Conservation (phyloP, 768 basidiomycete species). For the Mycena olivaceomarginata region DNA sequence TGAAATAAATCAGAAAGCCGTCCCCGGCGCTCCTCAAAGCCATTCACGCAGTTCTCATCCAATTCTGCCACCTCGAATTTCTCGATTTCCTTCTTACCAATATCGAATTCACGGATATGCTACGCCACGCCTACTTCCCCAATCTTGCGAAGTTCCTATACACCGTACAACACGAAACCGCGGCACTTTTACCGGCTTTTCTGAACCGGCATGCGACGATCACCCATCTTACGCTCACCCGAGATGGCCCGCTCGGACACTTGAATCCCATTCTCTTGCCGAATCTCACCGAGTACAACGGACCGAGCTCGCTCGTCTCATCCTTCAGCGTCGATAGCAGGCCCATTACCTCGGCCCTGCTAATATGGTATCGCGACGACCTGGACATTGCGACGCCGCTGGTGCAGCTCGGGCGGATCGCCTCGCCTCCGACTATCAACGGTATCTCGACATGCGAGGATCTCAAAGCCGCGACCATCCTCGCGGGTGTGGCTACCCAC, state of each 20-base stretch:
- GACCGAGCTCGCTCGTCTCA: background rate
- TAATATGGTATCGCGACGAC: background rate
- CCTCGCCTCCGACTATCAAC: background rate
- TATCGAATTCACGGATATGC: background rate
- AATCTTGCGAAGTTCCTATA: background rate
- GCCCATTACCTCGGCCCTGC: background rate
- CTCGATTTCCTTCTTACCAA: background rate
- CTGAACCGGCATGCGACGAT: background rate
- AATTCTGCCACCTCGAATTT: background rate
- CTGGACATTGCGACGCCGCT: background rate
- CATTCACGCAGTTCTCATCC: background rate
- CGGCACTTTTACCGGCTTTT: background rate
- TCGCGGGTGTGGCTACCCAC: background rate
- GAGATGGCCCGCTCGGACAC: background rate
- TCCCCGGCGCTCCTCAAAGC: background rate
- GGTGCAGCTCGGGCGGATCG: background rate
- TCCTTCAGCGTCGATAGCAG: background rate
- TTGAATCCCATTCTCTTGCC: background rate
- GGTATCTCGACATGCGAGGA: background rate
- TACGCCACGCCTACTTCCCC: background rate
- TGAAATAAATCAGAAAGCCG: background rate
- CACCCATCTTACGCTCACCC: background rate
- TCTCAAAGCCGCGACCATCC: background rate
- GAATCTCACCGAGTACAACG: background rate
- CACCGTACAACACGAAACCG: background rate